These are phyloP conservation scores for Flaveria linearis DNA, from an alignment of 129 eudicot species.

Conservation along the genomic window DNA sequence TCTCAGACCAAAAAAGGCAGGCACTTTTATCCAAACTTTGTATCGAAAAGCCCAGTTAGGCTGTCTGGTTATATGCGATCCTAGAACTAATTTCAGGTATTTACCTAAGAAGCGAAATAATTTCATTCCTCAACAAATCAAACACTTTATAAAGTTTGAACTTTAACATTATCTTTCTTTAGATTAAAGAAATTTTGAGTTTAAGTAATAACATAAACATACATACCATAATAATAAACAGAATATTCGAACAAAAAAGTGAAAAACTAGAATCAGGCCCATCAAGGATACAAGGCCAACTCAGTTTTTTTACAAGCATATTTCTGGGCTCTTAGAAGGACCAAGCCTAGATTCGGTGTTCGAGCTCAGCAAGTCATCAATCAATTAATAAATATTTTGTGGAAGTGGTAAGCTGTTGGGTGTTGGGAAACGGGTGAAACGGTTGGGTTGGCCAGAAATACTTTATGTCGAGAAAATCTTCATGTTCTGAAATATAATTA, in stretches of 20 bases:
- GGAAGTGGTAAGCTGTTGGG: background rate
- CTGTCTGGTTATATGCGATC: background rate
- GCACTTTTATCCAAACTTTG: background rate
- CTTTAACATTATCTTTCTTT: background rate
- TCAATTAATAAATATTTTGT: background rate
- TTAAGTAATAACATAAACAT: background rate
- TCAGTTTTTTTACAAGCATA: background rate
- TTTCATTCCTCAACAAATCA: background rate
- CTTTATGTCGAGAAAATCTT: background rate
- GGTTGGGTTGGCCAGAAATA: constrained; percentile 4
- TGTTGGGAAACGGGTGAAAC: background rate
- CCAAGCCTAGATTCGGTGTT: background rate
- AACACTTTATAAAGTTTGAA: background rate
- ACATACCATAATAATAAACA: background rate
- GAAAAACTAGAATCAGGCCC: background rate
- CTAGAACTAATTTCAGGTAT: background rate
- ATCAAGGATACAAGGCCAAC: background rate
- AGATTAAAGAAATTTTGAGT: background rate
- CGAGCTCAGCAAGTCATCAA: background rate
- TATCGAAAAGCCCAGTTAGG: background rate
- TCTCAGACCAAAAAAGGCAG: background rate
- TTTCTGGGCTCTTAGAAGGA: background rate
- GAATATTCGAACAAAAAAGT: background rate
- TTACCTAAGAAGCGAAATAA: background rate
- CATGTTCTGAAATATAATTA: background rate